Base-by-base conservation (phyloP, 1,284 basidiomycete species). In the Boletellus deceptivus region DNA sequence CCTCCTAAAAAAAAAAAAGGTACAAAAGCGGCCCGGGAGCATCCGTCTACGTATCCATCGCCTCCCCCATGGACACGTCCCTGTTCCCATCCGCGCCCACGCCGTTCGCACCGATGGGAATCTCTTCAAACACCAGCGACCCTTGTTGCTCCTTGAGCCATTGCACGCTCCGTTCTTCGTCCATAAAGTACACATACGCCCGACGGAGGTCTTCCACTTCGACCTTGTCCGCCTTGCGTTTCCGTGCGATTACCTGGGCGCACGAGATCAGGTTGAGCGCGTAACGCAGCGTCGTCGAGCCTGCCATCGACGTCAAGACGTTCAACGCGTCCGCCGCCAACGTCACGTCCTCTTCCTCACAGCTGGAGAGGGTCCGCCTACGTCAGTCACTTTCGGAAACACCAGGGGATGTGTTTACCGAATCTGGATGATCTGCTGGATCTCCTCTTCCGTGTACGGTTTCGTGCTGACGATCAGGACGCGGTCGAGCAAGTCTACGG, bases 321-420 rank as follows among this genome's bases (percentile, higher is more conserved):
- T 80, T 77, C 29, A 87, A 70, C 1, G 94, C 93, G 33, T 89
- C 87, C 1, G 79, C 64, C 3, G 84, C 79, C 22, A 98, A 77
- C n/a, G 82, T 83, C 10, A 98, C 95, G 61, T 99, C 96, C 71
- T 99, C 96, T 70, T 99, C 96, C 70, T 95, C 86, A 57, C 91
- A 94, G 55, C 93, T 93, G 13, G 29, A 13, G 11, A 11, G 29
- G 6, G 13, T 4, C 20, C 20, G 20, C 20, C 20, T 20, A 20
- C 20, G 20, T 22, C 22, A 22, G 22, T 22, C 8, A 6, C 22
- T 4, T n/a, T 9, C 10, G 4, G 17, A 5, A 3, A 42, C 4
- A 7, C 1, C 6, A 3, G 18, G 0, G 22, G 22, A 22, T 5
- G 22, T 22, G 22, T 31, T 31, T 56, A 90, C 87, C 93, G 79